Conservation (phyloP, 1,139 yeast genomes). For the Pichia sp. region DNA sequence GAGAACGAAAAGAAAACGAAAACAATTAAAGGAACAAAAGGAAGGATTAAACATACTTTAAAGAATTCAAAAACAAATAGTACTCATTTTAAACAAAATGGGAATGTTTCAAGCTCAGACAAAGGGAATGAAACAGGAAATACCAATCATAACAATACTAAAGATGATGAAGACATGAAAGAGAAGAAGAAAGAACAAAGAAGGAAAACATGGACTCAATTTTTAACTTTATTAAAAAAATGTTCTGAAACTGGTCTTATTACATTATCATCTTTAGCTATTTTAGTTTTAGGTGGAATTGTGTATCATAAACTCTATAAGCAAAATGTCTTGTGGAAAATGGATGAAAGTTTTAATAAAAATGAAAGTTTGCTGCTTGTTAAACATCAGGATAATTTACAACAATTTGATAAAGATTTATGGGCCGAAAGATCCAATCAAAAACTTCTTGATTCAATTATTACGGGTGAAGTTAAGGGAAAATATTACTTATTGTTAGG, state of each 20-base stretch:
- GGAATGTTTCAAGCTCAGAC: too few relatives aligned
- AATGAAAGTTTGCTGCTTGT: constrained; percentile 39
- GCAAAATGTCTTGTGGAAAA: constrained; percentile 54
- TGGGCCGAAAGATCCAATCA: constrained; percentile 77
- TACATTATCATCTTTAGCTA: constrained; percentile 65
- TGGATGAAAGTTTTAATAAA: constrained; percentile 58
- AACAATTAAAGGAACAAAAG: constrained; percentile 4
- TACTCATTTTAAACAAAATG: too few relatives aligned
- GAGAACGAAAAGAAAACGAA: constrained; percentile 12
- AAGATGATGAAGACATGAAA: constrained; percentile 12
- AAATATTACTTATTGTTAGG: constrained; percentile 70
- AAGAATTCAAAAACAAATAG: too few relatives aligned
- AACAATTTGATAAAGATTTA: constrained; percentile 37
- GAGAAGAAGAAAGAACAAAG: constrained; percentile 7
- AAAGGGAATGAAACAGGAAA: too few relatives aligned
- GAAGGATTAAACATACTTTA: constrained; percentile 5
- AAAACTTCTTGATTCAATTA: constrained; percentile 53
- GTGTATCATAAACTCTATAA: constrained; percentile 64
- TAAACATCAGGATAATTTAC: constrained; percentile 39
- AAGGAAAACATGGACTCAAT: constrained; percentile 22
- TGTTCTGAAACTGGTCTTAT: constrained; percentile 69
- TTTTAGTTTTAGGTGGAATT: constrained; percentile 67
- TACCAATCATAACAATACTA: too few relatives aligned
- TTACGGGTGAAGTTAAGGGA: constrained; percentile 58
- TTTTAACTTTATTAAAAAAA: constrained; percentile 37